Evolutionary conservation across 768 basidiomycete genomes (phyloP), one percentile per base, ranked within the genome.

Genomic region (Naganishia vishniacii): DNA sequence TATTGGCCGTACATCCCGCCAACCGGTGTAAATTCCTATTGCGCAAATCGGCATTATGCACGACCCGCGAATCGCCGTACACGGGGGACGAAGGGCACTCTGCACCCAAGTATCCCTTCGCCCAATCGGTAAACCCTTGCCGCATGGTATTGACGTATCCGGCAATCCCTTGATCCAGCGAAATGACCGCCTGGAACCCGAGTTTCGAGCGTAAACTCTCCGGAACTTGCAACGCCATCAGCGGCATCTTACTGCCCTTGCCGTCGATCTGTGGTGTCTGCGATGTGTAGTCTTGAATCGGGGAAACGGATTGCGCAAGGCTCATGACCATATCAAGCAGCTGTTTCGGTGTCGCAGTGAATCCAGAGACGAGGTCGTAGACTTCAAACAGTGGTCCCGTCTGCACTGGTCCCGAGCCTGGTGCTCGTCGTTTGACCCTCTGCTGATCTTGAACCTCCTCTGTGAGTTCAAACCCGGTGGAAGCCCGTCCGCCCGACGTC

Each of bases 361-460:
- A 67, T 13, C 74, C 75, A 25, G 72, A 70, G 7, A 74, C 71
- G 31, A 76, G 59, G 59, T 77, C 71, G 64, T 71, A 65, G 62
- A 34, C 66, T 70, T 29, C 71, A 44, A 44, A 62, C 40, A 56
- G n/a, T n/a, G 34, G 53, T 11, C 53, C 53, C 34, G n/a, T 37
- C 49, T 51, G 49, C 31, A 51, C 49, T 3, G 49, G 11, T n/a
- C n/a, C n/a, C n/a, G 20, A 32, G 49, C 13, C n/a, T 28, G 29
- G 13, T 9, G 18, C 49, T 32, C 15, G 34, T 37, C 34, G 34
- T 20, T 44, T 20, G 9, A 6, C 18, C 9, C 9, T 28, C 48
- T 49, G 48, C 25, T 20, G 13, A 11, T 6, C 25, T 25, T 15
- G 13, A 12, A 4, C n/a, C 18, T 44, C 42, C 18, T 44, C 42